Base-by-base conservation (phyloP, 176 grass and related monocot species). In the Carex scoparia region DNA sequence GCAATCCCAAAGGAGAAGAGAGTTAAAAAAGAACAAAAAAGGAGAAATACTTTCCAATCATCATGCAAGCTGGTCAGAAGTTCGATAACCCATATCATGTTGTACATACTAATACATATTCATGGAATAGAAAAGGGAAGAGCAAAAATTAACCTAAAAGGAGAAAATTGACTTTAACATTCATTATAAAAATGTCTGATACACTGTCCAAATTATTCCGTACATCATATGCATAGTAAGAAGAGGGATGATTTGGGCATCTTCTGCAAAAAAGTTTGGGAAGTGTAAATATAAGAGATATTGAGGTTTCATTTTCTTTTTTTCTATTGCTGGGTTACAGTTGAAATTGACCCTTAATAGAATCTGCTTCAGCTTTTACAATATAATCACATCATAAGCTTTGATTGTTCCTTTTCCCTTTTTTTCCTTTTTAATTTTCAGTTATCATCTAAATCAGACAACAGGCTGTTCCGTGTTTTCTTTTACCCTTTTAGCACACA, bases 361-460 rank as follows among this genome's bases (percentile, higher is more conserved):
- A 78, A 57, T 14, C 5, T 56, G 30, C 28, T 27, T 63, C 19
- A 63, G 74, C 5, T 56, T 77, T 77, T 77, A 49, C 23, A 77
- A 31, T 77, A 77, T 84, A 69, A 72, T 56, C 51, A 33, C 83
- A 68, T 79, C 35, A 77, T 89, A 81, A 49, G 40, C 56, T 46
- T 80, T 80, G 49, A 67, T 79, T 80, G 53, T 68, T 44, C 16
- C 15, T 58, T 51, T 49, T 66, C 49, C 4, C 19, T 69, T 62
- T 62, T 57, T 57, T 38, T 51, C 65, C 18, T 70, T 49, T 84
- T 40, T 64, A 14, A 58, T 69, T 88, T 85, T n/a, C 93, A 95
- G 93, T 85, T 98, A 51, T 95, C 96, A 88, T 98, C 96, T 44
- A 98, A 98, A 94, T 98, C 82, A 27, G 96, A 98, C 87, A 94